Evolutionary conservation across 441 rosid species (phyloP), one percentile per base, ranked within the genome.

Genomic region (Aquilaria agallochum): DNA sequence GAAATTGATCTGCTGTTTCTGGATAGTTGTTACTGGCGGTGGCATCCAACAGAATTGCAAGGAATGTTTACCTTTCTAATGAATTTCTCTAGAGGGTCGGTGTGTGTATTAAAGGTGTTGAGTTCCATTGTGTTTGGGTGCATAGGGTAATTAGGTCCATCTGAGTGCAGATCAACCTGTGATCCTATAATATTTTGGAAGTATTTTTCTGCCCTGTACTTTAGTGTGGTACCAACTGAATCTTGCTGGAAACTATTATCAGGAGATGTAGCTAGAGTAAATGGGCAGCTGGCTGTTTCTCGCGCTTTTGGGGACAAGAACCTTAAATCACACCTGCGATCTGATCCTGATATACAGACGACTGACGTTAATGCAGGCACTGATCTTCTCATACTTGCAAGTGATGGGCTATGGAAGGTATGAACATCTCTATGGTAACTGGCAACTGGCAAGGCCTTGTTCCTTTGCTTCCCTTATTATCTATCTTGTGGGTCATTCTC

Each of bases 351-450:
- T n/a, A 57, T 86, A 52, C 62, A 4, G 64, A 48, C 8, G 47
- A 64, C 59, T 20, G 73, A 11, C 62, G 50, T 86, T 27, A 74
- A 78, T 55, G 50, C 63, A 11, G 72, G 78, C 49, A 77, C 83
- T 3, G 92, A 86, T 72, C 30, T 81, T 57, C 84, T 86, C 49
- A 72, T 86, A 70, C 79, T 86, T 58, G 92, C 92, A 4, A 86
- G 92, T 75, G 92, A 86, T 31, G 92, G 92, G 52, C 60, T 86
- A 49, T 86, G 92, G 92, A 86, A 83, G 92, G 89, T 86, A 40
- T 7, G 67, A 61, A 40, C 34, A 32, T 58, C 47, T 64, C 48
- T 13, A 31, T 54, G 12, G n/a, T 13, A 30, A 53, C 33, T 47
- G 33, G 3, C 2, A 13, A 34, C 32, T 20, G 1, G 27, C 27